Base-by-base conservation (phyloP, 73 alveolate genomes). In the Blepharisma stoltei region DNA sequence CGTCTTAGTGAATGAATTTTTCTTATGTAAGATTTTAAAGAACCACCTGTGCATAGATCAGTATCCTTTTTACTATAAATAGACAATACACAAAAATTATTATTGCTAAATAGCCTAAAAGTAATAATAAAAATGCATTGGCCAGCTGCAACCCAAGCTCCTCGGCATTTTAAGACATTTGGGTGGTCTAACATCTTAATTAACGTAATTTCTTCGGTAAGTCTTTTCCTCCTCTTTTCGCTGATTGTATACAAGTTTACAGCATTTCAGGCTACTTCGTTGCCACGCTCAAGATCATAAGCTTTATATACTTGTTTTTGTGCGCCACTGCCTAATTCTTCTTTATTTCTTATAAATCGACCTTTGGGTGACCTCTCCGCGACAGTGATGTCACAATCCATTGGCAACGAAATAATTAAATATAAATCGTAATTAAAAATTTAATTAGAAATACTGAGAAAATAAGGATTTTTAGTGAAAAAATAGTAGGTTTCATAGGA, bases 21-120 rank as follows among this genome's bases (percentile, higher is more conserved):
- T 49, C 81, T 89, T 78, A 95, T 78, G 87, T 93, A 90, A 77
- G 82, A 82, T 69, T 89, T 86, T 65, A 92, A 83, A 23, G 97
- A 90, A 45, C 99, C 98, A 48, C 99, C 98, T 7, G 97, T 89
- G 60, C 93, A 88, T 88, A 95, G 87, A 86, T 97, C 99, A 38
- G 99, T 97, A n/a, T n/a, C n/a, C n/a, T n/a, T n/a, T n/a, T n/a
- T n/a, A n/a, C n/a, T n/a, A n/a, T n/a, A n/a, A n/a, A n/a, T n/a
- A n/a, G n/a, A n/a, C n/a, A n/a, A n/a, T n/a, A n/a, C n/a, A n/a
- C n/a, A n/a, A n/a, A n/a, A n/a, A n/a, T n/a, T n/a, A n/a, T n/a
- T n/a, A n/a, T n/a, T n/a, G n/a, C n/a, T n/a, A n/a, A n/a, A n/a
- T n/a, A n/a, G n/a, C n/a, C n/a, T n/a, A n/a, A n/a, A n/a, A n/a